Conservation (phyloP, 805 yeast species). For the Zygosaccharomyces lentus region DNA sequence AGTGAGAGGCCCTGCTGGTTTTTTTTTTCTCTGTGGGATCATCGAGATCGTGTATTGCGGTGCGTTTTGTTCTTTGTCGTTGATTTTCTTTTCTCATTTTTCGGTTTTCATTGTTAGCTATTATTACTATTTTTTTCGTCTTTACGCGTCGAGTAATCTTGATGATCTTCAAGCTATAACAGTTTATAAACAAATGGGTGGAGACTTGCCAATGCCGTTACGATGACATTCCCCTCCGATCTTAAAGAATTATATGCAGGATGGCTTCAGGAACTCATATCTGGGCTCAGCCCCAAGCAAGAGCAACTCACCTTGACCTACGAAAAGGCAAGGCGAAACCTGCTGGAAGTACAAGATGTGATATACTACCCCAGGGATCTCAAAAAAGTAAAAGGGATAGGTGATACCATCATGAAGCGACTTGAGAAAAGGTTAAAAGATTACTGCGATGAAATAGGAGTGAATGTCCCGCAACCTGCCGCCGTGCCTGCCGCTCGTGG, state of each 20-base stretch:
- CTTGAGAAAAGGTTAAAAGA: slow-evolving; percentile 44
- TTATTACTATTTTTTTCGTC: too few species aligned
- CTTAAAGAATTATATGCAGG: slow-evolving; percentile 48
- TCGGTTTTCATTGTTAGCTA: too few species aligned
- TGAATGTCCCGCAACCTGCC: slow-evolving; percentile 41
- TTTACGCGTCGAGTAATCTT: too few species aligned
- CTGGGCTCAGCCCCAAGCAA: slow-evolving; percentile 43
- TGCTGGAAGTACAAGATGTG: slow-evolving; percentile 42
- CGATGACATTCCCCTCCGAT: slow-evolving; percentile 44
- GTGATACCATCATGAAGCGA: slow-evolving; percentile 57
- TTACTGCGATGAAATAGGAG: slow-evolving; percentile 56
- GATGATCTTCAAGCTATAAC: background rate
- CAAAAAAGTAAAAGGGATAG: slow-evolving; percentile 58
- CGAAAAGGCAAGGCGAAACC: slow-evolving; percentile 50
- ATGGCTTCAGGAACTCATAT: slow-evolving; percentile 57
- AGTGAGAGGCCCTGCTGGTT: background rate
- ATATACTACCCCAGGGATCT: slow-evolving; percentile 57
- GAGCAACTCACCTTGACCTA: slow-evolving; percentile 52
- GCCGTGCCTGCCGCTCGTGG: slow-evolving; percentile 14
- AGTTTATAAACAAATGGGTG: background rate
- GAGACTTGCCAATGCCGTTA: background rate
- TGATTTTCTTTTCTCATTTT: too few species aligned
- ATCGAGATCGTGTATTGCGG: background rate
- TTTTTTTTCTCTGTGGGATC: background rate
- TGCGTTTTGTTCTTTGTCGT: too few species aligned